Conservation (phyloP, 2,329 filamentous ascomycete genomes). For the Aspergillus sp. region DNA sequence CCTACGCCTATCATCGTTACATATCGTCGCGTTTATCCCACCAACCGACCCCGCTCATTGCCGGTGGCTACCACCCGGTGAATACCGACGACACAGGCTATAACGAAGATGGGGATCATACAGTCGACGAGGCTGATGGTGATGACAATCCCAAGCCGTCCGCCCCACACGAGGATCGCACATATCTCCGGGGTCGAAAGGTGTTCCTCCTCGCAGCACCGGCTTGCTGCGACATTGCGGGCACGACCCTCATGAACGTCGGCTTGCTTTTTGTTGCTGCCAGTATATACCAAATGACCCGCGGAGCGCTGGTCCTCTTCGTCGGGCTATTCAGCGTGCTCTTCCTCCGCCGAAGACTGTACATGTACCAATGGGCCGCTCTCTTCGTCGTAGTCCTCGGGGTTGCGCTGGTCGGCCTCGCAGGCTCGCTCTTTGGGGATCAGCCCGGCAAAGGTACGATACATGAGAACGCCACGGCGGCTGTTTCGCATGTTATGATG, state of each 20-base stretch:
- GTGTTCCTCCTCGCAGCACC: slow-evolving; percentile 72
- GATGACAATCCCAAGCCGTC: slow-evolving; percentile 44
- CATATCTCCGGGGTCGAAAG: slow-evolving; percentile 58
- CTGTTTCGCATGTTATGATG: slow-evolving; percentile 33
- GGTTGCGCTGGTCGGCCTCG: slow-evolving; percentile 80
- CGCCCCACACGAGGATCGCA: slow-evolving; percentile 46
- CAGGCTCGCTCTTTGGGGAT: slow-evolving; percentile 69
- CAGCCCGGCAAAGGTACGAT: slow-evolving; percentile 31
- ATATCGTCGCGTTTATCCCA: slow-evolving; percentile 30
- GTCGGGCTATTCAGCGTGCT: slow-evolving; percentile 91
- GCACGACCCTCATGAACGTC: slow-evolving; percentile 95
- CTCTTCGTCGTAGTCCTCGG: slow-evolving; percentile 79
- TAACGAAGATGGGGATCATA: slow-evolving; percentile 37
- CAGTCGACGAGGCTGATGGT: slow-evolving; percentile 35
- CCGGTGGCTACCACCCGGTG: slow-evolving; percentile 59
- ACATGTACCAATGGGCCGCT: slow-evolving; percentile 85
- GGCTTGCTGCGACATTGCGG: slow-evolving; percentile 85
- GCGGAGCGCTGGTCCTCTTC: slow-evolving; percentile 87
- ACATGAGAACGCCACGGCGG: slow-evolving; percentile 16
- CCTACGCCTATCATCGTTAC: slow-evolving; percentile 56
- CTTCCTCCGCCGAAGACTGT: slow-evolving; percentile 71
- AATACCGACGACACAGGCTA: slow-evolving; percentile 40
- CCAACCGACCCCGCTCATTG: slow-evolving; percentile 32
- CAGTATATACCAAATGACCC: slow-evolving; percentile 97
- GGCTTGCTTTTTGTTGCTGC: slow-evolving; percentile 88